Evolutionary conservation across 2,329 filamentous ascomycete genomes (phyloP).

Genomic region (Neobulgaria alba): DNA sequence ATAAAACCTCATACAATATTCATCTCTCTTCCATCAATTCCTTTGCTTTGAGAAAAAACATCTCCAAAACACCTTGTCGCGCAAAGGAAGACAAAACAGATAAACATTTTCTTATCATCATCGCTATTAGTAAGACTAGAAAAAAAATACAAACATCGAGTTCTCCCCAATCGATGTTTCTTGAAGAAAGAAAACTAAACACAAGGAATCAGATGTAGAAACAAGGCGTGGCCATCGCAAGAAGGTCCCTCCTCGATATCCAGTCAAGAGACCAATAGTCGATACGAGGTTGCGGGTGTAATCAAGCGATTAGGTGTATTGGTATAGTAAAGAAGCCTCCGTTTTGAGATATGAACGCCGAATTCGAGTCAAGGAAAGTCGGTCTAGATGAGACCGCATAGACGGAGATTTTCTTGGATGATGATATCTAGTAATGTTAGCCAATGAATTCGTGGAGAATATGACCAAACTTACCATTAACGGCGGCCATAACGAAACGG

Average conservation of each 20-base stretch:
- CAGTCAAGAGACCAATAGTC: conserved; percentile 14
- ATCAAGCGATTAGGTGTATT: conserved; percentile 10
- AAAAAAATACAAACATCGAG: conserved; percentile 7
- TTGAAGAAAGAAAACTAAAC: conserved; percentile 13
- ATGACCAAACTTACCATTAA: conserved; percentile 63
- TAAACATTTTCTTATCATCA: not conserved
- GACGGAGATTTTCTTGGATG: conserved; percentile 96
- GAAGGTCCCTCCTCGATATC: conserved; percentile 6
- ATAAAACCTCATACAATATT: not conserved
- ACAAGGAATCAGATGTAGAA: conserved; percentile 21
- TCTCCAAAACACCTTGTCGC: too few species aligned
- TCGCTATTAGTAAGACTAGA: not conserved
- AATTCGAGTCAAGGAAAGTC: conserved; percentile 19
- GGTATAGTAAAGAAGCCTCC: conserved; percentile 27
- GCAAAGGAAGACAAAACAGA: not conserved
- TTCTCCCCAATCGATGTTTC: not conserved
- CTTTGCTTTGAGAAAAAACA: not conserved
- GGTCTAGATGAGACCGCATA: conserved; percentile 85
- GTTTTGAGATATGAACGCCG: conserved; percentile 26
- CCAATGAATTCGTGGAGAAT: not conserved
- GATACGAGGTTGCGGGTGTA: conserved; percentile 13
- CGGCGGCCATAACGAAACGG: conserved; percentile 98
- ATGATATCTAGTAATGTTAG: conserved; percentile 77
- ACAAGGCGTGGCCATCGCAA: not conserved
- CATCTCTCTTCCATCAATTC: not conserved